A percentile compares a stretch with the other conserved stretches of the same genome.
phyloP scores from a whole-genome alignment of 2,329 filamentous ascomycete genomes.

The Chalaropsis ovoidea region DNA sequence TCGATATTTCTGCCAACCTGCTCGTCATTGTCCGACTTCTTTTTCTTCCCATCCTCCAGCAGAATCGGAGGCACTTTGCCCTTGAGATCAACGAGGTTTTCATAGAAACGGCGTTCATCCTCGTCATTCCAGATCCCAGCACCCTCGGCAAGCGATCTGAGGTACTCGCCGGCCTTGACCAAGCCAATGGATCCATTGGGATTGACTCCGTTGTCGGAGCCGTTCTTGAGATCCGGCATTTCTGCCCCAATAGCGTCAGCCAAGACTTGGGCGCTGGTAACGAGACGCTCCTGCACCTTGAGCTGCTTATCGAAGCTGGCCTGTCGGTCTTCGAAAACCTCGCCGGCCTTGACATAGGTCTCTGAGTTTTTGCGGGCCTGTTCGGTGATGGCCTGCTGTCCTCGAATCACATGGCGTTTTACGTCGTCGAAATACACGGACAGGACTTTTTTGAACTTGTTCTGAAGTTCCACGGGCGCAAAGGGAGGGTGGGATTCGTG shows the following conservation, averaged over 20 bases:
- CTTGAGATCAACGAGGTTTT: slow-evolving; percentile 89
- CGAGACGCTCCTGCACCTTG: slow-evolving; percentile 82
- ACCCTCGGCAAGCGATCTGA: slow-evolving; percentile 80
- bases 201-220: slow-evolving; percentile 56
- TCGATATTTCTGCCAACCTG: slow-evolving; percentile 68
- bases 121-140: slow-evolving; percentile 98
- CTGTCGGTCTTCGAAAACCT: slow-evolving; percentile 95
- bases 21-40: slow-evolving; percentile 73
- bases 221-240: slow-evolving; percentile 86
- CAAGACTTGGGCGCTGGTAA: slow-evolving; percentile 81
- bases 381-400: slow-evolving; percentile 76
- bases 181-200: slow-evolving; percentile 76
- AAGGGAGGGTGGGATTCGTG: slow-evolving; percentile 59
- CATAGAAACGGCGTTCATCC: slow-evolving; percentile 94
- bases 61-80: slow-evolving; percentile 91
- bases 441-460: slow-evolving; percentile 77
- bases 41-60: slow-evolving; percentile 90
- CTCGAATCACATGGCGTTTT: slow-evolving; percentile 75
- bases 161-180: slow-evolving; percentile 86
- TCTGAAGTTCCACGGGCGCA: slow-evolving; percentile 63
- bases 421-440: slow-evolving; percentile 87
- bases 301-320: slow-evolving; percentile 89
- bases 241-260: slow-evolving; percentile 81
- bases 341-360: slow-evolving; percentile 94
- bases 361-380: slow-evolving; percentile 94